Evolutionary conservation across 495 filamentous ascomycete species (phyloP).

Genomic region (Penicillium dipodomyicola): DNA sequence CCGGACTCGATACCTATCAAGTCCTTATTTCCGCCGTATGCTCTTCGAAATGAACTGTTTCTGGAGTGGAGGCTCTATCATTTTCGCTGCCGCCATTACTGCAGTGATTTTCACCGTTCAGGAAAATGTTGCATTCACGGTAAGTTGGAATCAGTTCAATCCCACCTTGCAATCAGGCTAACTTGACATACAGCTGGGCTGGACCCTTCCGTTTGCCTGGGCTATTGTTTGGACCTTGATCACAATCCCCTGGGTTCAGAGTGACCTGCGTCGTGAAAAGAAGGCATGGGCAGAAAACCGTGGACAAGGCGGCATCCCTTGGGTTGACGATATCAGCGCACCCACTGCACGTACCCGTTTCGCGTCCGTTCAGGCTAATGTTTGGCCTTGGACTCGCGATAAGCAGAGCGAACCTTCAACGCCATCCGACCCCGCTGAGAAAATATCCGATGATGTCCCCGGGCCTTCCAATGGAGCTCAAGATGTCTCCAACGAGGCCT

Average conservation of each 20-base stretch:
- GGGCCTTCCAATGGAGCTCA: not conserved
- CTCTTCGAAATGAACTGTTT: slow-evolving; percentile 71
- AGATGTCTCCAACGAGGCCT: not conserved
- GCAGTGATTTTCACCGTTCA: slow-evolving; percentile 62
- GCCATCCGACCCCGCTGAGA: slow-evolving; percentile 16
- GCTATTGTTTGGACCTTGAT: slow-evolving; percentile 62
- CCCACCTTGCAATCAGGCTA: slow-evolving; percentile 6
- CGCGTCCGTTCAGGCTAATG: slow-evolving; percentile 36
- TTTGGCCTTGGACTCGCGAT: slow-evolving; percentile 36
- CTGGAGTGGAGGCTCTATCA: slow-evolving; percentile 63
- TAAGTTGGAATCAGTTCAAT: slow-evolving; percentile 38
- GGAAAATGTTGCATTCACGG: slow-evolving; percentile 66
- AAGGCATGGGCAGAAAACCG: slow-evolving; percentile 53
- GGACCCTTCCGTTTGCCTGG: slow-evolving; percentile 70
- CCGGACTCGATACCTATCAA: slow-evolving; percentile 66
- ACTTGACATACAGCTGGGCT: slow-evolving; percentile 46
- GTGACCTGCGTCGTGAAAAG: slow-evolving; percentile 61
- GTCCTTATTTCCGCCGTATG: slow-evolving; percentile 67
- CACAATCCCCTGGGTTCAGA: slow-evolving; percentile 67
- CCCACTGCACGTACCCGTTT: slow-evolving; percentile 43
- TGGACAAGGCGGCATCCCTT: slow-evolving; percentile 40
- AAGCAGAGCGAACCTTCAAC: slow-evolving; percentile 31
- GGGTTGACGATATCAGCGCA: slow-evolving; percentile 40
- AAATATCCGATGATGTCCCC: not conserved
- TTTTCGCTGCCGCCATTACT: slow-evolving; percentile 55